Conservation (phyloP, 2,329 filamentous ascomycete species). For the Colletotrichum simmondsii region DNA sequence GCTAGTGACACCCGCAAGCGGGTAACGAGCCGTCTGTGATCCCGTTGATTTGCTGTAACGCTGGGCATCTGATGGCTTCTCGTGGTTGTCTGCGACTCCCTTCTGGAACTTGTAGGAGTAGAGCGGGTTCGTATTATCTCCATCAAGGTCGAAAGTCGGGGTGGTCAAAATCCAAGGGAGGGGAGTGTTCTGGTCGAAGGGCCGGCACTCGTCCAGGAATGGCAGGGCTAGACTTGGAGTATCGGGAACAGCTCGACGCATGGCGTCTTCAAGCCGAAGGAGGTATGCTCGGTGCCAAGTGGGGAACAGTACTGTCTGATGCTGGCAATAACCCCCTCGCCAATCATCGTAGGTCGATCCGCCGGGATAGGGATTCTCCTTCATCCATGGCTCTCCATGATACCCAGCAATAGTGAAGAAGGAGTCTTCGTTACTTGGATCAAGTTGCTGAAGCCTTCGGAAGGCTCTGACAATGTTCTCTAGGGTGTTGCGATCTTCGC, state of each 20-base stretch:
- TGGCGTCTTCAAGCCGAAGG: conserved; percentile 38
- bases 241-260: conserved; percentile 25
- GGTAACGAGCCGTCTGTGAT: conserved; percentile 40
- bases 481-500: neutral
- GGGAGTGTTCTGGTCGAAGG: neutral
- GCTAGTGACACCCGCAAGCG: conserved; percentile 38
- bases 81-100: conserved; percentile 29
- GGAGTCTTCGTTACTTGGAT: conserved; percentile 36
- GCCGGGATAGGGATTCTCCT: conserved; percentile 24
- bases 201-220: conserved; percentile 37
- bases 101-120: conserved; percentile 39
- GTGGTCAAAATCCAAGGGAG: neutral
- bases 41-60: conserved; percentile 36
- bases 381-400: conserved; percentile 42
- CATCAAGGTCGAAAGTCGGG: neutral
- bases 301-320: conserved; percentile 42
- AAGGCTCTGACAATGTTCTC: conserved; percentile 18
- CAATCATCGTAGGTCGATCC: conserved; percentile 26
- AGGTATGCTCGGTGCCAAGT: conserved; percentile 45
- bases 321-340: conserved; percentile 45
- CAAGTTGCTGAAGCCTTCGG: neutral
- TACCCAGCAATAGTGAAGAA: conserved; percentile 42
- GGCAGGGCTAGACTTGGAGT: conserved; percentile 34
- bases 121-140: conserved; percentile 35
- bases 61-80: neutral